Evolutionary conservation across 768 basidiomycete species (phyloP), one percentile per base, ranked within the genome.

Genomic region (Sistotremastrum niveocremeum): DNA sequence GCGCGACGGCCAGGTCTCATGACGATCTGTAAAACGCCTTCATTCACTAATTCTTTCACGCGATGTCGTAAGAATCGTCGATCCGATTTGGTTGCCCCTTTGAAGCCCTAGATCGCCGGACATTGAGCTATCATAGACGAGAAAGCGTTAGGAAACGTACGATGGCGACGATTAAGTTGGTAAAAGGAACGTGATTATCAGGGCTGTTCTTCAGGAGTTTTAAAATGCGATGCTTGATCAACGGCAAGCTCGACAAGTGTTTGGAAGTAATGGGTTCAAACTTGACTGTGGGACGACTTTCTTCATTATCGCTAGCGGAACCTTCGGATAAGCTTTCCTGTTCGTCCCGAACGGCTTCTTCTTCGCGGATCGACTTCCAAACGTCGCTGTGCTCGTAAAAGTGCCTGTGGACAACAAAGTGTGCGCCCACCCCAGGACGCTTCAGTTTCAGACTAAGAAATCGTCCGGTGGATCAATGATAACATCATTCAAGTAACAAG

Each of bases 21-120:
- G 20, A 90, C 74, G 49, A 76, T 79, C 57, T 90, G 87, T 34
- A 91, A 72, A 36, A 84, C 55, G 5, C 84, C 78, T 56, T 81
- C 74, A 44, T 77, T 73, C 12, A 84, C 72, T 54, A 91, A 67
- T 52, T 83, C 84, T 2, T 77, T 74, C 37, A 90, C 65, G 39
- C 86, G 71, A 34, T 72, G 75, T 56, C 79, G 77, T 58, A 91
- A 87, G 55, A 88, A 86, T 9, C 87, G 75, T n/a, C 87, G 74
- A 52, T 88, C 81, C 4, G 76, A 75, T 60, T 79, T 84, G 4
- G 73, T 77, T 33, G 84, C 84, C 57, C 79, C 78, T 20, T 67
- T 54, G 57, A 86, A 86, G 2, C 87, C 87, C 86, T 90, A 20
- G 47, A 4, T 44, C 37, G 44, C 11, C 31, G 12, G 34, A 37